These are phyloP conservation scores for Chlorociboria aeruginascens DNA, from an alignment of 495 filamentous ascomycete species.

Conservation along the genomic window DNA sequence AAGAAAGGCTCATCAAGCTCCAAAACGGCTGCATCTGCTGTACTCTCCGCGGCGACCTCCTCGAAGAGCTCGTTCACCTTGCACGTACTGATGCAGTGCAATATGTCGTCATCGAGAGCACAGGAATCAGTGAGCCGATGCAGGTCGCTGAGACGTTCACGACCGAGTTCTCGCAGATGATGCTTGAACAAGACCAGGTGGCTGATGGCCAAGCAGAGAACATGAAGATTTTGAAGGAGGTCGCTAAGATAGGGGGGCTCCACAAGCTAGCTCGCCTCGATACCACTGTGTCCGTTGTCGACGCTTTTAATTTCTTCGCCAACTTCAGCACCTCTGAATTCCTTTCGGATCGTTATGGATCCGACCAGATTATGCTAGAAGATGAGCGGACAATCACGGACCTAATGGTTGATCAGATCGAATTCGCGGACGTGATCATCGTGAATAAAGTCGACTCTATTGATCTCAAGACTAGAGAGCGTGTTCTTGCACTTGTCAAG, in stretches of 20 bases:
- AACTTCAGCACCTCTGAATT: constrained; percentile 47
- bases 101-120: constrained; percentile 49
- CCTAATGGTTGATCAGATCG: constrained; percentile 49
- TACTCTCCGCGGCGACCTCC: constrained; percentile 44
- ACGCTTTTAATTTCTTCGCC: constrained; percentile 45
- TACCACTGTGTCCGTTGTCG: constrained; percentile 46
- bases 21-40: constrained; percentile 55
- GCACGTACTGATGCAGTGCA: constrained; percentile 37
- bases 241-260: constrained; percentile 32
- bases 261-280: constrained; percentile 43
- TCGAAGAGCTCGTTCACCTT: constrained; percentile 39
- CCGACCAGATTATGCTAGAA: constrained; percentile 26
- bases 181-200: no score
- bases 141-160: constrained; percentile 52
- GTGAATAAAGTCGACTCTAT: constrained; percentile 33
- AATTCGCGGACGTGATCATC: constrained; percentile 48
- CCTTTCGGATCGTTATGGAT: constrained; percentile 30
- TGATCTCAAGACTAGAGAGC: background rate
- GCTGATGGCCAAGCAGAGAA: constrained; percentile 22
- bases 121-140: constrained; percentile 49
- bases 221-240: background rate
- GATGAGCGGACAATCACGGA: constrained; percentile 50
- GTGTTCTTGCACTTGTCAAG: background rate
- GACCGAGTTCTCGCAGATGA: constrained; percentile 34
- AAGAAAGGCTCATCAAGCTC: constrained; percentile 45